A percentile compares a stretch with the other conserved stretches of the same genome.
Conservation (phyloP, 257 asterid species). For the Capsicum rhomboideum region DNA sequence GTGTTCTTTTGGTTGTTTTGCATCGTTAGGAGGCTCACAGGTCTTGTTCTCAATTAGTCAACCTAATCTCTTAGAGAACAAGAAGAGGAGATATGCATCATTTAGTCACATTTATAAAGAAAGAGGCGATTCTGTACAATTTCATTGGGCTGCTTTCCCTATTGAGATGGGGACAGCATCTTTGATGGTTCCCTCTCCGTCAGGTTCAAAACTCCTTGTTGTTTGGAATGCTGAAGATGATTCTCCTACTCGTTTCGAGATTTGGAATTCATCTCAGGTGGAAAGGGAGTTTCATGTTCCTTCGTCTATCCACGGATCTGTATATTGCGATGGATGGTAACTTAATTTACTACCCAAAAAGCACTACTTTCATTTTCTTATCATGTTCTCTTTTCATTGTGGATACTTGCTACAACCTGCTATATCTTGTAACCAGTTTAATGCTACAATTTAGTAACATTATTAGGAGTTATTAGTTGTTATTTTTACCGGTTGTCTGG, state of each 20-base stretch:
- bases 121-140: slow-evolving; percentile 34
- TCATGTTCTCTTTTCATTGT: not conserved
- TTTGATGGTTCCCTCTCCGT: slow-evolving; percentile 70
- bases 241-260: slow-evolving; percentile 70
- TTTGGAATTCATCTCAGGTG: slow-evolving; percentile 69
- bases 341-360: not conserved
- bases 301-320: slow-evolving; percentile 61
- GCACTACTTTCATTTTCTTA: not conserved
- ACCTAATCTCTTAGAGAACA: slow-evolving; percentile 67
- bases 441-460: not conserved
- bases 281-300: slow-evolving; percentile 68
- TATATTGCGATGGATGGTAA: slow-evolving; percentile 92
- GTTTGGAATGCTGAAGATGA: slow-evolving; percentile 68
- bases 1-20: slow-evolving; percentile 6
- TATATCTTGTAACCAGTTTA: not conserved
- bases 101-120: slow-evolving; percentile 50
- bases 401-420: not conserved
- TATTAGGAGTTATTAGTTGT: not conserved
- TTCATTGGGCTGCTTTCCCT: slow-evolving; percentile 82
- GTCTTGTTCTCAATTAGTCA: slow-evolving; percentile 70
- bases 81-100: slow-evolving; percentile 52
- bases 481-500: not conserved
- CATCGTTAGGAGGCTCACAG: slow-evolving; percentile 44
- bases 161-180: slow-evolving; percentile 64
- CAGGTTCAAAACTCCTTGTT: slow-evolving; percentile 76